These are phyloP conservation scores for Cylindrotheca closterium DNA, from an alignment of 108 stramenopile genomes.

Conservation along the genomic window DNA sequence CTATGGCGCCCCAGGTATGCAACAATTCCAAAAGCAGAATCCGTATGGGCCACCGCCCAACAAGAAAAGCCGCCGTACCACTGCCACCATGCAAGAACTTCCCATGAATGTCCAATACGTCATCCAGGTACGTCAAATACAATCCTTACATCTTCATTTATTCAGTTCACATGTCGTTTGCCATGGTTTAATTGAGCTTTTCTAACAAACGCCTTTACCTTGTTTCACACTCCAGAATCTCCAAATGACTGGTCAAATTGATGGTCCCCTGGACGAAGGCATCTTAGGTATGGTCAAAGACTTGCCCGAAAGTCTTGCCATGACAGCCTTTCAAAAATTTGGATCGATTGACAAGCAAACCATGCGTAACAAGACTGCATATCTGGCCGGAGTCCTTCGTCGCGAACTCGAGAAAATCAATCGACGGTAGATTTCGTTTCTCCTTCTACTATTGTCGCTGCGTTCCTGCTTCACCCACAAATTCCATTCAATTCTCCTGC, in stretches of 20 bases:
- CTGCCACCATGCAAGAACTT: slow-evolving; percentile 55
- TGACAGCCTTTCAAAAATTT: slow-evolving; percentile 65
- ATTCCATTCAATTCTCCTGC: too few relatives aligned
- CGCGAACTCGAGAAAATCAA: slow-evolving; percentile 65
- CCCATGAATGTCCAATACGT: slow-evolving; percentile 59
- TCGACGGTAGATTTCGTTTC: slow-evolving; percentile 30
- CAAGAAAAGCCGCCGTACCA: slow-evolving; percentile 30
- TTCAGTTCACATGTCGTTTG: background rate
- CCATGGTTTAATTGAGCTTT: background rate
- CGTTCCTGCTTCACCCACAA: too few relatives aligned
- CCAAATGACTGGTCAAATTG: slow-evolving; percentile 67
- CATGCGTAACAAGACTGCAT: slow-evolving; percentile 74
- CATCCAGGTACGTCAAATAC: slow-evolving; percentile 51
- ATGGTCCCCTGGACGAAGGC: slow-evolving; percentile 54
- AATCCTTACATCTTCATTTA: background rate
- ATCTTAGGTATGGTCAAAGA: slow-evolving; percentile 73
- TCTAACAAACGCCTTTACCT: background rate
- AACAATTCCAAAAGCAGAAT: background rate
- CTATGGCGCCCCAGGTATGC: background rate
- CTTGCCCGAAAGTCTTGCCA: slow-evolving; percentile 64
- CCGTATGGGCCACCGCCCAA: too few relatives aligned
- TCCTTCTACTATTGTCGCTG: too few relatives aligned
- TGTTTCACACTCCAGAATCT: slow-evolving; percentile 45
- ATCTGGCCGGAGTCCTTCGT: slow-evolving; percentile 70
- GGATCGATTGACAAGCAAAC: slow-evolving; percentile 58